phyloP scores from a whole-genome alignment of 2,329 filamentous ascomycete genomes.

The Arthrinium phaeospermum region DNA sequence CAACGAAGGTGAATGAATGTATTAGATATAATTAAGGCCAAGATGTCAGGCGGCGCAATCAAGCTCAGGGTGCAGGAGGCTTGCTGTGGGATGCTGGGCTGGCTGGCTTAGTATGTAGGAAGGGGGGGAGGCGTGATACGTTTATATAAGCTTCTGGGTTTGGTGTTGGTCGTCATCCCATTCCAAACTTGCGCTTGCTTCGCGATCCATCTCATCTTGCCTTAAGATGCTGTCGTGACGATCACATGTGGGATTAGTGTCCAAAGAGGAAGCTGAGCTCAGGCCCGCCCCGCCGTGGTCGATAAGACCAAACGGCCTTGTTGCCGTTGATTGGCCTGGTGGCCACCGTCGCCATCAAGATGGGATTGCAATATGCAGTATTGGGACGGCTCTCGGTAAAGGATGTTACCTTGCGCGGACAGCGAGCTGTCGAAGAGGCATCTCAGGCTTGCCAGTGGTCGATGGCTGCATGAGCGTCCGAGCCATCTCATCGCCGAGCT shows the following conservation, averaged over 20 bases:
- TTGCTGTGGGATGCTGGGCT: slow-evolving; percentile 1
- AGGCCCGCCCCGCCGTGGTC: not conserved
- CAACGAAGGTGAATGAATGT: not conserved
- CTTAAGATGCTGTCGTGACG: not conserved
- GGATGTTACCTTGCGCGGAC: slow-evolving; percentile 1
- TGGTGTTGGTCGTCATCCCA: not conserved
- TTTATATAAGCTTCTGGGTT: slow-evolving; percentile 18
- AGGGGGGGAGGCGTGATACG: not conserved
- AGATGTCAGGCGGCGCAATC: slow-evolving; percentile 1
- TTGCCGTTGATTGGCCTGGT: not conserved
- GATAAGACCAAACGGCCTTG: slow-evolving; percentile 6
- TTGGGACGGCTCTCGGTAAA: slow-evolving; percentile 4
- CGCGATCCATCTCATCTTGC: not conserved
- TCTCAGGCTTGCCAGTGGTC: not conserved
- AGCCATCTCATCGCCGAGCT: slow-evolving; percentile 6
- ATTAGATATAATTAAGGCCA: not conserved
- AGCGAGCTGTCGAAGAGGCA: slow-evolving; percentile 1
- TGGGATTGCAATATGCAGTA: not conserved
- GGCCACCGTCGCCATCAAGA: not conserved
- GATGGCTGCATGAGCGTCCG: not conserved
- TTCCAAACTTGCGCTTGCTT: not conserved
- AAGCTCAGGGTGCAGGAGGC: slow-evolving; percentile 18
- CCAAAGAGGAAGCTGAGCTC: slow-evolving; percentile 13
- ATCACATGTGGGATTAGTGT: slow-evolving; percentile 1
- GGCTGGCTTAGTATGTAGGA: not conserved